Conservation (phyloP, 2,329 filamentous ascomycete genomes). For the Colletotrichum acutatum region DNA sequence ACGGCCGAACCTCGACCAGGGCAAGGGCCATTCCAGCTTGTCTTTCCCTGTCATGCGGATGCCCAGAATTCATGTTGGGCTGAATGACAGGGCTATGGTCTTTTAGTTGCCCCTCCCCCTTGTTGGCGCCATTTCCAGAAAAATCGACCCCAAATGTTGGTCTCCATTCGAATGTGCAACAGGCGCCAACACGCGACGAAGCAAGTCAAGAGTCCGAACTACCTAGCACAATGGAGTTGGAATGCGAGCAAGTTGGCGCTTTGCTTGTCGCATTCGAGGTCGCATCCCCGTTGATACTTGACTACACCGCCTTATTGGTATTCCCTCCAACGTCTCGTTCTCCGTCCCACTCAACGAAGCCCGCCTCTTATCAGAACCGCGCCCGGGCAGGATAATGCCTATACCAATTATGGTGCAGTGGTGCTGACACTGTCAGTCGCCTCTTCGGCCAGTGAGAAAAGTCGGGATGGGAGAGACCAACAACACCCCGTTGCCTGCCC, state of each 20-base stretch:
- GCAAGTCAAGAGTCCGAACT: constrained; percentile 20
- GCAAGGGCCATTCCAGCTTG: constrained; percentile 16
- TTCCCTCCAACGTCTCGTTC: constrained; percentile 10
- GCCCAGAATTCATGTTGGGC: constrained; percentile 31
- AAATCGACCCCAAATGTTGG: constrained; percentile 32
- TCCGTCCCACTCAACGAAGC: constrained; percentile 23
- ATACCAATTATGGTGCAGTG: constrained; percentile 31
- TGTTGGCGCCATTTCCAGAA: constrained; percentile 16
- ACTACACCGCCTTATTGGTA: constrained; percentile 21
- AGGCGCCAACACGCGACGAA: constrained; percentile 5
- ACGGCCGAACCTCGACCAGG: constrained; percentile 1
- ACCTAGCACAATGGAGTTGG: not conserved
- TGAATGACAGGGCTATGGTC: constrained; percentile 36
- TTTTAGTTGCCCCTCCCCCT: constrained; percentile 1
- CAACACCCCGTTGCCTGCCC: constrained; percentile 2
- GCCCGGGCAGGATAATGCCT: constrained; percentile 9
- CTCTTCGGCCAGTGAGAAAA: constrained; percentile 4
- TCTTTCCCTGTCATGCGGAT: constrained; percentile 8
- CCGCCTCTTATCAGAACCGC: constrained; percentile 32
- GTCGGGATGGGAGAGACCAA: not conserved
- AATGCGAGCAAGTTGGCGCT: constrained; percentile 4
- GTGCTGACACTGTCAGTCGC: constrained; percentile 29
- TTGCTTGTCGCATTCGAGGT: constrained; percentile 4
- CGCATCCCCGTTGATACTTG: not conserved
- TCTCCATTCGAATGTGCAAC: constrained; percentile 3